Conservation (phyloP, 2,329 filamentous ascomycete genomes). For the Trichoderma simmonsii region DNA sequence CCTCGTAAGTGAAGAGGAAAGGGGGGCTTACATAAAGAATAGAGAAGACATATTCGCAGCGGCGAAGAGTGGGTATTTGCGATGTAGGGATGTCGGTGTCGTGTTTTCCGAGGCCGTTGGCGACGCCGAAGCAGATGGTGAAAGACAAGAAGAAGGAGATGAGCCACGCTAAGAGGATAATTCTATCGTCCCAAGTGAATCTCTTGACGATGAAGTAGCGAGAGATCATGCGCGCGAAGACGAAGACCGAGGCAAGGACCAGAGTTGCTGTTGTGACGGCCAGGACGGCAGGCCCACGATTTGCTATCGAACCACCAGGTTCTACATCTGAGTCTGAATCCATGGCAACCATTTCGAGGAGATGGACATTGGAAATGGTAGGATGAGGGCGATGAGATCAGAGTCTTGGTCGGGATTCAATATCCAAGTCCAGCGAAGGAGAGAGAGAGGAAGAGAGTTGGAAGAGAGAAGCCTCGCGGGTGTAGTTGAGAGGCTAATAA, state of each 20-base stretch:
- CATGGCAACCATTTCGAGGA: conserved; percentile 18
- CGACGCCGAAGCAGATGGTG: conserved; percentile 61
- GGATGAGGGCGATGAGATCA: not conserved
- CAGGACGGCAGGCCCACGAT: conserved; percentile 61
- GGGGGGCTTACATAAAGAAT: conserved; percentile 53
- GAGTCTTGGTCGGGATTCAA: not conserved
- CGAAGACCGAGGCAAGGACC: conserved; percentile 68
- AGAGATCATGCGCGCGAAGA: conserved; percentile 69
- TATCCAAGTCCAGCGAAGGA: not conserved
- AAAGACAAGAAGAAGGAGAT: conserved; percentile 66
- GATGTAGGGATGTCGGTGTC: conserved; percentile 55
- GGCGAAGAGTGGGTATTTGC: conserved; percentile 53
- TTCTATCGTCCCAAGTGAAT: conserved; percentile 73
- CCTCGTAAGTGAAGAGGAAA: not conserved
- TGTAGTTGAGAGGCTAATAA: not conserved
- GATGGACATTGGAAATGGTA: conserved; percentile 11
- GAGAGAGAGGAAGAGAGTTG: not conserved
- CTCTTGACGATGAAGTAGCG: conserved; percentile 69
- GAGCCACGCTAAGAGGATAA: conserved; percentile 76
- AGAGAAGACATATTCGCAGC: conserved; percentile 62
- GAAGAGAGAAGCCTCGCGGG: not conserved
- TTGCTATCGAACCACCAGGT: conserved; percentile 35
- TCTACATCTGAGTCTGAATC: conserved; percentile 15
- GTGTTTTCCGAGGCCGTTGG: conserved; percentile 65
- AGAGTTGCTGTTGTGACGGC: conserved; percentile 69